These are phyloP conservation scores for Paraphoma sp. DNA, from an alignment of 2,329 filamentous ascomycete species.

Conservation along the genomic window DNA sequence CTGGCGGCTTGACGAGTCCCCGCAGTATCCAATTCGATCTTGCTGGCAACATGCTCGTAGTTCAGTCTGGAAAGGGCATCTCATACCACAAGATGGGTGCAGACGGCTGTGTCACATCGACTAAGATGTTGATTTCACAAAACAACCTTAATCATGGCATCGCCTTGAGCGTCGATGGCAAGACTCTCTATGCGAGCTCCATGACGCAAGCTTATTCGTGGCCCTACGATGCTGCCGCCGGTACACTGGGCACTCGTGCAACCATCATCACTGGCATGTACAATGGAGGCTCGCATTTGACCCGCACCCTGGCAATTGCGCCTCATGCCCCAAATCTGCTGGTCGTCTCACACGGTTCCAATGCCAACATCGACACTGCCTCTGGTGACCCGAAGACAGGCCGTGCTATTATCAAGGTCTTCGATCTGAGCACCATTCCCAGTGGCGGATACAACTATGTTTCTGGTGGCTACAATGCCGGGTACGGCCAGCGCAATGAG, in stretches of 20 bases:
- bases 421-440: constrained; percentile 54
- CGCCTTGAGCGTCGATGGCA: constrained; percentile 54
- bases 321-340: constrained; percentile 61
- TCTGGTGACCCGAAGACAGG: constrained; percentile 61
- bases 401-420: constrained; percentile 69
- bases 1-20: constrained; percentile 37
- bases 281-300: constrained; percentile 62
- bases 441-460: constrained; percentile 55
- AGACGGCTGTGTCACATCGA: constrained; percentile 39
- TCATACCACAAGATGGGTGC: constrained; percentile 35
- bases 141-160: constrained; percentile 59
- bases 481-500: constrained; percentile 75
- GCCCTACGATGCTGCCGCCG: constrained; percentile 63
- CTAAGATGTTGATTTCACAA: constrained; percentile 39
- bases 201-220: constrained; percentile 66
- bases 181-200: constrained; percentile 62
- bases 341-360: constrained; percentile 70
- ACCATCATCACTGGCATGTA: constrained; percentile 68
- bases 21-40: constrained; percentile 42
- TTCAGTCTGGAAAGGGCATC: constrained; percentile 43
- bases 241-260: constrained; percentile 56
- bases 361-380: constrained; percentile 65
- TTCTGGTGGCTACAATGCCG: constrained; percentile 57
- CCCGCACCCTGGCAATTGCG: constrained; percentile 70
- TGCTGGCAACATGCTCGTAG: constrained; percentile 42